These are phyloP conservation scores for Fomitopsis schrenkii DNA, from an alignment of 1,284 basidiomycete species.

Conservation along the genomic window DNA sequence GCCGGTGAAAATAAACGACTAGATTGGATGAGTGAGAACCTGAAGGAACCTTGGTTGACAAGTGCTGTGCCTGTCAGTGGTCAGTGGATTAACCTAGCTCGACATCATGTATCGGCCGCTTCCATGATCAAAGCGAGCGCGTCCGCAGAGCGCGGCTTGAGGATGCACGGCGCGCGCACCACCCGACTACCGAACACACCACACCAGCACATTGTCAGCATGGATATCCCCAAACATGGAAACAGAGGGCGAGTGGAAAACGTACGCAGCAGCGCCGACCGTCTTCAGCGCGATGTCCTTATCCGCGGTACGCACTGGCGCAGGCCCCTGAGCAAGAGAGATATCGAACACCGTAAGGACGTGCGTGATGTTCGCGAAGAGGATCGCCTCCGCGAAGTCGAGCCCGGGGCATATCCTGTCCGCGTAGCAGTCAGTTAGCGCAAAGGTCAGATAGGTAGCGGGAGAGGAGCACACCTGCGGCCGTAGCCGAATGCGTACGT, in stretches of 20 bases:
- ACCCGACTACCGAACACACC: neutral
- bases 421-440: no score
- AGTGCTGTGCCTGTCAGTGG: no score
- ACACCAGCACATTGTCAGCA: neutral
- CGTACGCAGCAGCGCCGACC: neutral
- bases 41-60: no score
- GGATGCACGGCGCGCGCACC: neutral
- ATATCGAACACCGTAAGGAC: neutral
- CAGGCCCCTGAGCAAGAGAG: neutral
- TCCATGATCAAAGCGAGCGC: neutral
- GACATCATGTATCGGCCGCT: neutral
- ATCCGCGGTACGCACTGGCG: neutral
- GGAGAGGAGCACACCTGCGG: conserved; percentile 10
- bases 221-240: neutral
- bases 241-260: neutral
- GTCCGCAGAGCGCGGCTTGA: neutral
- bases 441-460: neutral
- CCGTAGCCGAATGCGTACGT: conserved; percentile 17
- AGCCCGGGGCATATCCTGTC: conserved; percentile 25
- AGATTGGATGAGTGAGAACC: no score
- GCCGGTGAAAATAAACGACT: no score
- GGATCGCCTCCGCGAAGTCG: conserved; percentile 1
- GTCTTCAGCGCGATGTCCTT: neutral
- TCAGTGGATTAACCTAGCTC: neutral
- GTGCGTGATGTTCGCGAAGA: conserved; percentile 1